phyloP scores from a whole-genome alignment of 2,329 filamentous ascomycete species.

The Aureobasidium uvarum region DNA sequence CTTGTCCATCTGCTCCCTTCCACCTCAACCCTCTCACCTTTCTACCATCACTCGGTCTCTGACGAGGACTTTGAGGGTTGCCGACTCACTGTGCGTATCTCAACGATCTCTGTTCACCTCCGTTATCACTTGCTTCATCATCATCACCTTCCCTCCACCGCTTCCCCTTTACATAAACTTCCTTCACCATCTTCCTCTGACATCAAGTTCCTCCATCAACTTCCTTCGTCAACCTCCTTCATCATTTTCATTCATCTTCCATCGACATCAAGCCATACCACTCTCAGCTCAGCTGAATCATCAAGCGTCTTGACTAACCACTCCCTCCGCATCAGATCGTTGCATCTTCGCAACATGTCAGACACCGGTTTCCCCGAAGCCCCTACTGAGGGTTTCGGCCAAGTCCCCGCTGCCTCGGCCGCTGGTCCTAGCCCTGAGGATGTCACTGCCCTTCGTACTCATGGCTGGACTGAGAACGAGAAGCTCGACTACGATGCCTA shows the following conservation, averaged over 20 bases:
- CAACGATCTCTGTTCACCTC: background rate
- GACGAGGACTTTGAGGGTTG: too few relatives aligned
- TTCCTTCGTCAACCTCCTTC: background rate
- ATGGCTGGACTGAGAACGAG: slow-evolving; percentile 35
- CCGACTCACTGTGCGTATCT: background rate
- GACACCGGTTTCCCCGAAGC: background rate
- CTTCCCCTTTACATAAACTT: background rate
- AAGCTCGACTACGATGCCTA: slow-evolving; percentile 35
- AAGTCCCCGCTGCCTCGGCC: background rate
- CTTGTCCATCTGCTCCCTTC: background rate
- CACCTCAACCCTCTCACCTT: background rate
- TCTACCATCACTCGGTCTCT: background rate
- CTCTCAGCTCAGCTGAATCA: background rate
- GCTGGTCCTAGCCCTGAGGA: background rate
- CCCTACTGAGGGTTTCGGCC: background rate
- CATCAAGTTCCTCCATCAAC: background rate
- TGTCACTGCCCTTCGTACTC: slow-evolving; percentile 28
- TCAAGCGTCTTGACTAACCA: background rate
- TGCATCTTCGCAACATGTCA: background rate
- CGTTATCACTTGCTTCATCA: background rate
- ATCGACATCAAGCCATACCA: background rate
- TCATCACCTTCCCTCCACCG: background rate
- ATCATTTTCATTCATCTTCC: background rate
- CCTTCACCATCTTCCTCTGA: background rate
- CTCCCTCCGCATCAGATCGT: background rate